Evolutionary conservation across 768 basidiomycete genomes (phyloP).

Genomic region (Hortiboletus flavorubellus): DNA sequence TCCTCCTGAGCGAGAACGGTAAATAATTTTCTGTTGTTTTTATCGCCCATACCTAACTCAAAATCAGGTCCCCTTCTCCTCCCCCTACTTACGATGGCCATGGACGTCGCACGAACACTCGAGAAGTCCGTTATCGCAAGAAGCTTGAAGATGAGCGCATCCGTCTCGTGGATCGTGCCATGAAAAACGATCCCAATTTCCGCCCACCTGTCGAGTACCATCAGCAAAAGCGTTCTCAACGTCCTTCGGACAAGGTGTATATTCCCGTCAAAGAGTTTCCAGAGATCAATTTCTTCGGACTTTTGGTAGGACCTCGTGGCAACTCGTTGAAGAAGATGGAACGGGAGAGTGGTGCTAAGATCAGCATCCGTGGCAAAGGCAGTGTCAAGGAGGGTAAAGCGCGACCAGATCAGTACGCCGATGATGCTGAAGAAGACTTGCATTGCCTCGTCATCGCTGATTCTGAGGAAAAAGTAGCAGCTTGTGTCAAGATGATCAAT

Average conservation of each 20-base stretch:
- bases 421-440: conserved; percentile 97
- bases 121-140: conserved; percentile 97
- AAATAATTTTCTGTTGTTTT: not conserved
- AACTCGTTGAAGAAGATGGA: conserved; percentile 99
- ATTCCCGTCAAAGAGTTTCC: conserved; percentile 99
- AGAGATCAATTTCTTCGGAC: conserved; percentile 99
- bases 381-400: conserved; percentile 99
- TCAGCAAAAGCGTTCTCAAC: conserved; percentile 88
- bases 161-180: conserved; percentile 88
- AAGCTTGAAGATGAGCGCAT: conserved; percentile 92
- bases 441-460: conserved; percentile 97
- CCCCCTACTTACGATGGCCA: conserved; percentile 97
- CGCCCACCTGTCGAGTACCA: conserved; percentile 96
- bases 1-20: conserved; percentile 94
- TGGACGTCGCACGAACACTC: conserved; percentile 96
- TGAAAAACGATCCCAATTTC: conserved; percentile 98
- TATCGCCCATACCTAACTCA: conserved; percentile 11
- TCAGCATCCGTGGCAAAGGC: conserved; percentile 96
- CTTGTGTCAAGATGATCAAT: conserved; percentile 95
- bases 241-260: conserved; percentile 97
- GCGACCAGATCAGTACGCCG: conserved; percentile 88
- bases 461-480: conserved; percentile 83
- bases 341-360: conserved; percentile 95
- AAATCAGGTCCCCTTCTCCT: conserved; percentile 83
- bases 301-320: conserved; percentile 96